These are phyloP conservation scores for Calonectria hongkongensis DNA, from an alignment of 2,329 filamentous ascomycete species.

Conservation along the genomic window DNA sequence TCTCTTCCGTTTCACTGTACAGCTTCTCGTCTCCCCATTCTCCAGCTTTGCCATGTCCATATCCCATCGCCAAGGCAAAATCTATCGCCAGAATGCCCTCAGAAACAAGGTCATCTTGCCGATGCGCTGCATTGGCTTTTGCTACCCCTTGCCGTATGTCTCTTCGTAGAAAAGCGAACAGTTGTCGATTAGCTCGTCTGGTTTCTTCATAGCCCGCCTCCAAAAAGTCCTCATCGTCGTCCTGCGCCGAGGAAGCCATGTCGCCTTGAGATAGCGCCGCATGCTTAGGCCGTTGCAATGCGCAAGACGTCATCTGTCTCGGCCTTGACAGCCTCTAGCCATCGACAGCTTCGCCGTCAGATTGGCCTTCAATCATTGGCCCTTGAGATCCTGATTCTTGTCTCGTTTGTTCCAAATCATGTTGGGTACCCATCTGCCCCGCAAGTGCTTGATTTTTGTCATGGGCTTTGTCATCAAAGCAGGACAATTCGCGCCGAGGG, in stretches of 20 bases:
- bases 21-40: neutral
- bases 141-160: slow-evolving; percentile 20
- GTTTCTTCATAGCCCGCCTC: neutral
- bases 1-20: neutral
- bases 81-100: slow-evolving; percentile 22
- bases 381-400: neutral
- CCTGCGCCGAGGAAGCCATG: neutral
- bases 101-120: neutral
- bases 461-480: slow-evolving; percentile 20
- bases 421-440: neutral
- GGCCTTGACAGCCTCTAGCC: neutral
- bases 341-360: neutral
- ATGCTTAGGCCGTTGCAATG: neutral
- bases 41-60: neutral
- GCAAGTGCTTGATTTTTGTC: neutral
- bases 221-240: neutral
- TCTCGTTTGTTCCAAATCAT: slow-evolving; percentile 5
- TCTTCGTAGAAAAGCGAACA: slow-evolving; percentile 9
- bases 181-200: slow-evolving; percentile 23
- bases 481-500: neutral
- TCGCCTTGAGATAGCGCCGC: slow-evolving; percentile 7
- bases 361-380: neutral
- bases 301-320: neutral
- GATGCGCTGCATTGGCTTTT: slow-evolving; percentile 19
- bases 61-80: neutral